Base-by-base conservation (phyloP, 352 stramenopile species). In the Globisporangium alternatum region DNA sequence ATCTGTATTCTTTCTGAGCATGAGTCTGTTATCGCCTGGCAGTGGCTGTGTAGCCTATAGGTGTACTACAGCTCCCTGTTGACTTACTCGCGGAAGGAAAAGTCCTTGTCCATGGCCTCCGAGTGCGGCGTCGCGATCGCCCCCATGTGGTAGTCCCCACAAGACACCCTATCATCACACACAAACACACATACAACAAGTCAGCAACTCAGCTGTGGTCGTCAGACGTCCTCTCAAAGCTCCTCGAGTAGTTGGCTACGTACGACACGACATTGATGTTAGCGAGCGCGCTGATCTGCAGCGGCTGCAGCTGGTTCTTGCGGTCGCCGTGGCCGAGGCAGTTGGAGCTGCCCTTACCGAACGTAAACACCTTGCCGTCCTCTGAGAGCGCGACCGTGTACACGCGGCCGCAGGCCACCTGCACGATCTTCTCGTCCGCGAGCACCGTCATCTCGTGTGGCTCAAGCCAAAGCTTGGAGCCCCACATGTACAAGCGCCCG, bases 401-500 rank as follows among this genome's bases (percentile, higher is more conserved):
- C 71, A 76, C 72, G 35, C 85, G 83, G 39, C 92, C 92, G 57
- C 89, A 97, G 41, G 76, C 80, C n/a, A 96, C 86, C 56, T 92
- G 74, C 33, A 89, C 77, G 44, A 96, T 75, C 35, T 79, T 88
- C 68, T 95, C 74, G 64, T 77, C 74, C 25, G 77, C 73, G 22
- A 96, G 75, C 35, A 83, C 78, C 35, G 86, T 95, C 83, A 96
- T 93, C 69, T 93, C 80, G 55, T 91, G 83, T 55, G 95, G 96
- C 80, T 98, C 93, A 31, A 98, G 84, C 79, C 92, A 96, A 51
- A 97, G 76, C 70, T 97, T 97, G 33, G 85, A 85, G 67, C 88
- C 88, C 85, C 83, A 96, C 78, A 89, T 93, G 70, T 80, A 93
- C 61, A 95, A 58, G 28, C 75, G 75, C 2, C 88, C 88, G 43